phyloP scores from a whole-genome alignment of 2,329 filamentous ascomycete genomes.

The Zasmidium cellare region DNA sequence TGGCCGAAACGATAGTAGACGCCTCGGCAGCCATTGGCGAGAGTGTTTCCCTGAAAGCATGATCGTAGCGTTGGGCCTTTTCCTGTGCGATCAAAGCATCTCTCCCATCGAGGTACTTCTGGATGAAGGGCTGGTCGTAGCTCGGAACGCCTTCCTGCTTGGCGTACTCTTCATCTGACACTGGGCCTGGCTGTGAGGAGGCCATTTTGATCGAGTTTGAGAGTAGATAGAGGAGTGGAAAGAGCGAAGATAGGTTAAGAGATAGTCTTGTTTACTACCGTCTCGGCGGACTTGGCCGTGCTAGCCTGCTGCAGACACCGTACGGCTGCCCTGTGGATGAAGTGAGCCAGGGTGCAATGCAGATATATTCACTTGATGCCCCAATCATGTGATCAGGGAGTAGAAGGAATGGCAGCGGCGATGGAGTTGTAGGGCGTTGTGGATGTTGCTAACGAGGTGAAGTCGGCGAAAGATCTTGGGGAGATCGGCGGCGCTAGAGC shows the following conservation, averaged over 20 bases:
- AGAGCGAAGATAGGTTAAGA: neutral
- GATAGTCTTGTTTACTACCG: neutral
- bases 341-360: too few relatives aligned
- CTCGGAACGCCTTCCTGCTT: constrained; percentile 42
- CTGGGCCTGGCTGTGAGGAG: neutral
- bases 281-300: neutral
- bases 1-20: constrained; percentile 74
- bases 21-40: constrained; percentile 78
- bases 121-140: constrained; percentile 71
- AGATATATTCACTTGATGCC: too few relatives aligned
- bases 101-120: constrained; percentile 76
- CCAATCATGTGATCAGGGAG: too few relatives aligned
- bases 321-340: too few relatives aligned
- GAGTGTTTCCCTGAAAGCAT: constrained; percentile 70
- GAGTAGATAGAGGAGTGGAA: neutral
- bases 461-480: neutral
- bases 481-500: neutral
- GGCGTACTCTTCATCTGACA: constrained; percentile 40
- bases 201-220: constrained; percentile 2
- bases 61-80: constrained; percentile 75
- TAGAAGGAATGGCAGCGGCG: too few relatives aligned
- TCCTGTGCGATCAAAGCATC: constrained; percentile 77
- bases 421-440: neutral
- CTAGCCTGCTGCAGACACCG: neutral
- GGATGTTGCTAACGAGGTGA: neutral